A percentile compares a stretch with the other conserved stretches of the same genome.
These are phyloP conservation scores for Dunaliella sp. DNA, from an alignment of 139 green algal genomes.

Conservation along the genomic window DNA sequence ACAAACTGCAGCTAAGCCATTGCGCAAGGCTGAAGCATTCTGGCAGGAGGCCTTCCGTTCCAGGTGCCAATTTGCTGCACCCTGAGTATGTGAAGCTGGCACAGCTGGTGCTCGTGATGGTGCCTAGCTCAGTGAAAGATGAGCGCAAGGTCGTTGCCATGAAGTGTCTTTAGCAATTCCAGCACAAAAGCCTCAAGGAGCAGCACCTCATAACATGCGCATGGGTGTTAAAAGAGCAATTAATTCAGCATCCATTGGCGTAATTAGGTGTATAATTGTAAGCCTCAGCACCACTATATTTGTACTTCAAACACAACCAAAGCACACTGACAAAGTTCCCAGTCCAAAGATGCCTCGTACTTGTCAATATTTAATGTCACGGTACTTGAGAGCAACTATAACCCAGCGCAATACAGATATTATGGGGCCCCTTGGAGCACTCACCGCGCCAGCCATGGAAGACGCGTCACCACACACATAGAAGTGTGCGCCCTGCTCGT, in stretches of 20 bases:
- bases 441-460: constrained; percentile 72
- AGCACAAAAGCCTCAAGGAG: not conserved
- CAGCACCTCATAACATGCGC: not conserved
- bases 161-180: not conserved
- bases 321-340: constrained; percentile 7
- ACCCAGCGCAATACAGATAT: too few relatives aligned
- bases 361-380: too few relatives aligned
- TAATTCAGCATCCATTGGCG: too few relatives aligned
- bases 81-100: not conserved
- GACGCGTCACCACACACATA: constrained; percentile 89
- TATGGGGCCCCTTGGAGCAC: constrained; percentile 51
- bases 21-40: too few relatives aligned
- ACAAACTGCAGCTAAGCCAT: too few relatives aligned
- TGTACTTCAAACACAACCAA: not conserved
- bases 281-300: too few relatives aligned
- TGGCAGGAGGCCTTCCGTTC: too few relatives aligned
- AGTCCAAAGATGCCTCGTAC: constrained; percentile 12
- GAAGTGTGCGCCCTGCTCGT: constrained; percentile 68
- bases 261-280: too few relatives aligned
- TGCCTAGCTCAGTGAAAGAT: not conserved
- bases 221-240: not conserved
- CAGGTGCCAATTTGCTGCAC: not conserved
- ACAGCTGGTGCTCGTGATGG: not conserved
- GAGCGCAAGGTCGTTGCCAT: not conserved
- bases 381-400: too few relatives aligned